Evolutionary conservation across 2,329 filamentous ascomycete species (phyloP).

Genomic region (Ophiocordyceps camponoti-floridani): DNA sequence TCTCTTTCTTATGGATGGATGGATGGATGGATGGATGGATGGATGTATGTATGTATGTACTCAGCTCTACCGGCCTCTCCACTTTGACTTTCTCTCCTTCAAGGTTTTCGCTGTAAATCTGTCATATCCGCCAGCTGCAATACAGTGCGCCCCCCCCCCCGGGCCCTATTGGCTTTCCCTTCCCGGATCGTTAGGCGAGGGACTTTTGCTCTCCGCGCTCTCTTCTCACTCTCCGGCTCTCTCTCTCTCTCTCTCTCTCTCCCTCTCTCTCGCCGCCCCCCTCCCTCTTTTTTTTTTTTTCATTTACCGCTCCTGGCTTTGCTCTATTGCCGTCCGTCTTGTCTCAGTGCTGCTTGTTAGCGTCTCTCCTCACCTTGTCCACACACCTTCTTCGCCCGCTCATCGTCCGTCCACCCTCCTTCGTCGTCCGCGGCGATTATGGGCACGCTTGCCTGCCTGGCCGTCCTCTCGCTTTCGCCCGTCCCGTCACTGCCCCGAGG

Average conservation of each 20-base stretch:
- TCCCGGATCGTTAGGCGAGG: constrained; percentile 17
- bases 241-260: constrained; percentile 1
- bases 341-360: constrained; percentile 1
- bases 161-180: constrained; percentile 14
- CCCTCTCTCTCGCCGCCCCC: constrained; percentile 6
- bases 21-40: no score
- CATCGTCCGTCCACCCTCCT: constrained; percentile 9
- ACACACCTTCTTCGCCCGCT: not conserved
- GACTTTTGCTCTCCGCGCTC: constrained; percentile 21
- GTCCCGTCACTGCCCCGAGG: constrained; percentile 16
- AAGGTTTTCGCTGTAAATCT: constrained; percentile 1
- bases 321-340: constrained; percentile 2
- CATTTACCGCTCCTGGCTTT: constrained; percentile 14
- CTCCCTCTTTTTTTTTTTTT: not conserved
- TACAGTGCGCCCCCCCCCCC: constrained; percentile 2
- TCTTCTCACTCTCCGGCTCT: no score
- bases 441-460: constrained; percentile 16
- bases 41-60: not conserved
- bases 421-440: constrained; percentile 11
- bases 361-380: constrained; percentile 2
- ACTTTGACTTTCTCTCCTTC: constrained; percentile 1
- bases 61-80: constrained; percentile 2
- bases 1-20: constrained; percentile 2
- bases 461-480: constrained; percentile 13
- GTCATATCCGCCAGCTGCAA: constrained; percentile 6